Evolutionary conservation across 2,329 filamentous ascomycete genomes (phyloP).

Genomic region (Clathrospora elynae): DNA sequence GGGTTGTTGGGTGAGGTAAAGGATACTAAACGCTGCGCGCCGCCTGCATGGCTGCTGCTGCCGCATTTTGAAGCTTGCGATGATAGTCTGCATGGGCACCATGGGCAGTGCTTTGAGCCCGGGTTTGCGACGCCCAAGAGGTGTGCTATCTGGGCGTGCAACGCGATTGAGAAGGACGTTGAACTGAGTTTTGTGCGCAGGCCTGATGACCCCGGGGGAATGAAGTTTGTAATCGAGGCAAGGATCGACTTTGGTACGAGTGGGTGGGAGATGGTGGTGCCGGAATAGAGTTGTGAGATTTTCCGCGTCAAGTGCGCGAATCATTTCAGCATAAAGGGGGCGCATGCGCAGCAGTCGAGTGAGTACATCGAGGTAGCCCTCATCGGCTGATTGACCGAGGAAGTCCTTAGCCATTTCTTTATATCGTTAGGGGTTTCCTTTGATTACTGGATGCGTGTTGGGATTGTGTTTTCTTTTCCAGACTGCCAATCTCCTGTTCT

Average conservation of each 20-base stretch:
- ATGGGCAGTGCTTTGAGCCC: neutral
- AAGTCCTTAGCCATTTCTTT: too few relatives aligned
- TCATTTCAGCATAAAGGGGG: neutral
- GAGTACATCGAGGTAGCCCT: neutral
- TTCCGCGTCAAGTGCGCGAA: neutral
- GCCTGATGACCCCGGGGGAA: neutral
- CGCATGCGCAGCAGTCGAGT: neutral
- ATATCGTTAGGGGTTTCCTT: too few relatives aligned
- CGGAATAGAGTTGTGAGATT: neutral
- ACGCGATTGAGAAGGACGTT: neutral
- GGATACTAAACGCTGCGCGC: neutral
- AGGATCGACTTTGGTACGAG: neutral
- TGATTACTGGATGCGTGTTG: too few relatives aligned
- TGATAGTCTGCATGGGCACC: neutral
- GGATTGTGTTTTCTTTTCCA: too few relatives aligned
- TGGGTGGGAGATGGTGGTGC: neutral
- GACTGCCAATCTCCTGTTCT: too few relatives aligned
- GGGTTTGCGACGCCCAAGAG: neutral
- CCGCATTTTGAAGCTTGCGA: slow-evolving; percentile 56
- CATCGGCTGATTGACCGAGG: neutral
- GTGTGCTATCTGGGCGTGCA: neutral
- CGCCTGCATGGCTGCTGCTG: slow-evolving; percentile 55
- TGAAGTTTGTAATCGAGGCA: neutral
- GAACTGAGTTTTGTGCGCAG: neutral
- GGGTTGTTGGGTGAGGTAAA: slow-evolving; percentile 14